phyloP scores from a whole-genome alignment of 2,329 filamentous ascomycete genomes.

The Apiospora phragmitis region DNA sequence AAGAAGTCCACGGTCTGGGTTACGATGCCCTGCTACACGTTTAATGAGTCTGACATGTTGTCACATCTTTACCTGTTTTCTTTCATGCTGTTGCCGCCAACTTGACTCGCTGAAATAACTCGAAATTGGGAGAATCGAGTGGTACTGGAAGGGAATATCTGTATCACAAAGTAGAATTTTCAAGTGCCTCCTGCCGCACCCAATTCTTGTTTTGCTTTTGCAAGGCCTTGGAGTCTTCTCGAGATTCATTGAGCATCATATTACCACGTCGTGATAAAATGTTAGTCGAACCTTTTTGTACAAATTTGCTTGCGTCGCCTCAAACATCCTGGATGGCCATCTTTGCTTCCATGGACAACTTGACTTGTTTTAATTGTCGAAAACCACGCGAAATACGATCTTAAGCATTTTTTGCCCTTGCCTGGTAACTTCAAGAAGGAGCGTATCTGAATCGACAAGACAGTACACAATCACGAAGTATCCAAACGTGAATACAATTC shows the following conservation, averaged over 20 bases:
- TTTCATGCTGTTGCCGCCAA: background rate
- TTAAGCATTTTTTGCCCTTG: background rate
- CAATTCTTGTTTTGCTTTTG: background rate
- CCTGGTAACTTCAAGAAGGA: background rate
- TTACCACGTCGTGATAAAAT: background rate
- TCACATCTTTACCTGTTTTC: no score
- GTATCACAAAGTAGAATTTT: no score
- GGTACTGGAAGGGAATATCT: no score
- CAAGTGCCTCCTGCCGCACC: background rate
- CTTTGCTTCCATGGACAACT: background rate
- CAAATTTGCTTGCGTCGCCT: background rate
- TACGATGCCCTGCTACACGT: no score
- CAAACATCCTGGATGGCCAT: background rate
- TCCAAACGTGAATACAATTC: background rate
- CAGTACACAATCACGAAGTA: background rate
- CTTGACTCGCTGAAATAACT: background rate
- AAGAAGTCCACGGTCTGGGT: conserved; percentile 39
- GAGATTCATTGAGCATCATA: background rate
- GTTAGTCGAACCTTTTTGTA: background rate
- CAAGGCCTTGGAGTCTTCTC: background rate
- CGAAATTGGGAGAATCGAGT: no score
- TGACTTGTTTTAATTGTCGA: background rate
- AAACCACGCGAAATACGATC: background rate
- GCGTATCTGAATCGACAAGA: background rate
- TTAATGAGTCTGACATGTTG: no score